These are phyloP conservation scores for Chlamydomonas sphaeroides DNA, from an alignment of 139 green algal species.

Conservation along the genomic window DNA sequence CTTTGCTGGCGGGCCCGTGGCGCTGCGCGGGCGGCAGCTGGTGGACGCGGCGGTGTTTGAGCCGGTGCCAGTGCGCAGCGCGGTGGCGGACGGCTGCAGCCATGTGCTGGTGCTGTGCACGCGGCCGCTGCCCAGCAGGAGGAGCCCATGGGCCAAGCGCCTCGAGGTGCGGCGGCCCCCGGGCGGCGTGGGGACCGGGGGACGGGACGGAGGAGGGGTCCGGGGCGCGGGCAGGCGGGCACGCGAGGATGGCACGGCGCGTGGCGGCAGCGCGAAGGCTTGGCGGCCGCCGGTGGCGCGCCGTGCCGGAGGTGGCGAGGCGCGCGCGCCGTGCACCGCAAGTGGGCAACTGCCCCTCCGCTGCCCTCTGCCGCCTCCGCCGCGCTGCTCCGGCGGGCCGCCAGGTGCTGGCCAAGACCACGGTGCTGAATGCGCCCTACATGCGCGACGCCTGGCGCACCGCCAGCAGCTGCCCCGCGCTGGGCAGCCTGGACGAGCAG, in stretches of 20 bases:
- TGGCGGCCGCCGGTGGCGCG: too few relatives aligned
- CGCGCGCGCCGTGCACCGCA: too few relatives aligned
- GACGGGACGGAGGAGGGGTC: too few relatives aligned
- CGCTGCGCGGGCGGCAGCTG: conserved; percentile 63
- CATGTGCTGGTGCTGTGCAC: conserved; percentile 85
- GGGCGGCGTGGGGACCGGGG: too few relatives aligned
- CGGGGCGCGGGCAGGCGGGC: too few relatives aligned
- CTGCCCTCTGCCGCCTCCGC: too few relatives aligned
- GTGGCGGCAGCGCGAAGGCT: too few relatives aligned
- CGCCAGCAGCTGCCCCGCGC: background rate
- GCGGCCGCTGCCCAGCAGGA: conserved; percentile 35
- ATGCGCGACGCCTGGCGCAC: conserved; percentile 67
- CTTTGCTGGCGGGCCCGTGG: conserved; percentile 61
- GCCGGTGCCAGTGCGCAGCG: conserved; percentile 63
- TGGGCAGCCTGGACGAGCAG: conserved; percentile 16
- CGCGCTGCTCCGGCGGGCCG: too few relatives aligned
- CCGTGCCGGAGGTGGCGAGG: too few relatives aligned
- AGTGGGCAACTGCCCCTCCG: too few relatives aligned
- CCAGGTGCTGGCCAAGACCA: conserved; percentile 9
- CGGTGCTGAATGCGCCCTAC: conserved; percentile 54
- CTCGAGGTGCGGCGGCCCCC: conserved; percentile 24
- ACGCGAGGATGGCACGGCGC: too few relatives aligned
- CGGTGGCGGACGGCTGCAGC: conserved; percentile 82
- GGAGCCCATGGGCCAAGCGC: conserved; percentile 34
- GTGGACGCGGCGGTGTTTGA: conserved; percentile 94